Conservation (phyloP, 805 yeast species). For the Debaryomyces maramus region DNA sequence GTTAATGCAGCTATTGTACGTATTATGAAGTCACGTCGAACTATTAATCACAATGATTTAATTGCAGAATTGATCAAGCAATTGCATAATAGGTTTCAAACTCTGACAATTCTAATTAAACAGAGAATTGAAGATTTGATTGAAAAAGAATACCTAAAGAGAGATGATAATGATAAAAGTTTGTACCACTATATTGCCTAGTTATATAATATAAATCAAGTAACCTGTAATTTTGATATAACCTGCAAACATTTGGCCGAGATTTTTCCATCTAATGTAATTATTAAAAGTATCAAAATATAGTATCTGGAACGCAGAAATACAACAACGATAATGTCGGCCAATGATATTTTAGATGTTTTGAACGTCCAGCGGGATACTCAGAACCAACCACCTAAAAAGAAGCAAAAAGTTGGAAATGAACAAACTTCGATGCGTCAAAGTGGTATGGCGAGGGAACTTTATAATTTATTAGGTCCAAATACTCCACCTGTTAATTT, state of each 20-base stretch:
- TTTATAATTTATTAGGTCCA: constrained; percentile 85
- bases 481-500: constrained; percentile 78
- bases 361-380: constrained; percentile 61
- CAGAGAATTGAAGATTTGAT: constrained; percentile 71
- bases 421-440: constrained; percentile 25
- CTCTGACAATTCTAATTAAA: constrained; percentile 67
- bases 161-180: constrained; percentile 61
- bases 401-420: constrained; percentile 33
- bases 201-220: constrained; percentile 3
- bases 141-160: constrained; percentile 77
- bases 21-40: constrained; percentile 76
- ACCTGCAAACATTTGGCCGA: not conserved
- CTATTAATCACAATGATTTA: constrained; percentile 61
- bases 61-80: constrained; percentile 64
- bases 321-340: constrained; percentile 21
- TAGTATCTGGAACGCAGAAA: not conserved
- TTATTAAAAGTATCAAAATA: not conserved
- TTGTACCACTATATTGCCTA: constrained; percentile 70
- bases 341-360: constrained; percentile 71
- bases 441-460: constrained; percentile 84
- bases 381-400: constrained; percentile 40
- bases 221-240: constrained; percentile 3
- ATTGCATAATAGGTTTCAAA: constrained; percentile 62
- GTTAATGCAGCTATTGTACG: constrained; percentile 86
- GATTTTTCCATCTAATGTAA: too few relatives aligned